These are phyloP conservation scores for Vigna radiata DNA, from an alignment of 306 rosid species.

Conservation along the genomic window DNA sequence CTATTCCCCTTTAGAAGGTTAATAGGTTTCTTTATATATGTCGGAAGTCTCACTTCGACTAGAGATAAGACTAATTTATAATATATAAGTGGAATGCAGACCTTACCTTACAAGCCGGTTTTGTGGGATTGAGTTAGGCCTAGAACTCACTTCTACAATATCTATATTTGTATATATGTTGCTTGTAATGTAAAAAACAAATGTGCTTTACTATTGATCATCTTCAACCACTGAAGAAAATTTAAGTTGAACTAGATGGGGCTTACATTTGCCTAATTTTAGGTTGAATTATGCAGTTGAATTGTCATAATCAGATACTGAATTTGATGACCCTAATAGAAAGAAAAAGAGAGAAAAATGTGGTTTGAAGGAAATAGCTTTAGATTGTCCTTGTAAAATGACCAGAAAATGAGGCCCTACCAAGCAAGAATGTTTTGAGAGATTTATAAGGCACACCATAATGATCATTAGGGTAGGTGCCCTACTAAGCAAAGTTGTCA, in stretches of 20 bases:
- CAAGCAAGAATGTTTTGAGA: constrained; percentile 49
- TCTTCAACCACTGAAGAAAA: constrained; percentile 29
- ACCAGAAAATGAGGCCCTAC: constrained; percentile 48
- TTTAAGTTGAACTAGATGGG: constrained; percentile 34
- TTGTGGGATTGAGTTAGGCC: too few species aligned
- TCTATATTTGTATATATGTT: too few species aligned
- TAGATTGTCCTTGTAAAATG: constrained; percentile 45
- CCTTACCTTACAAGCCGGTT: too few species aligned
- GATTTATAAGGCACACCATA: constrained; percentile 47
- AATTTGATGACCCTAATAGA: constrained; percentile 42
- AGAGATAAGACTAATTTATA: too few species aligned
- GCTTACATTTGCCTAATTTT: constrained; percentile 34
- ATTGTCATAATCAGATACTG: constrained; percentile 52
- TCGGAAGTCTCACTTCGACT: too few species aligned
- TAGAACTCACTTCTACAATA: too few species aligned
- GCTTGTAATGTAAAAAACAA: constrained; percentile 29
- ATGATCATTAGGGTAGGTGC: constrained; percentile 50
- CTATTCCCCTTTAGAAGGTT: neutral
- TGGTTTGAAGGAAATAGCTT: constrained; percentile 33
- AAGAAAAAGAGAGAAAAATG: constrained; percentile 31
- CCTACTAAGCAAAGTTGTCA: constrained; percentile 53
- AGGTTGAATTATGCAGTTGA: constrained; percentile 39
- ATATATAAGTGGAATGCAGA: too few species aligned
- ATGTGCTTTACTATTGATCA: constrained; percentile 26
- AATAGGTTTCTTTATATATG: neutral